phyloP scores from a whole-genome alignment of 2,329 filamentous ascomycete species.

The Stenocarpella maydis region DNA sequence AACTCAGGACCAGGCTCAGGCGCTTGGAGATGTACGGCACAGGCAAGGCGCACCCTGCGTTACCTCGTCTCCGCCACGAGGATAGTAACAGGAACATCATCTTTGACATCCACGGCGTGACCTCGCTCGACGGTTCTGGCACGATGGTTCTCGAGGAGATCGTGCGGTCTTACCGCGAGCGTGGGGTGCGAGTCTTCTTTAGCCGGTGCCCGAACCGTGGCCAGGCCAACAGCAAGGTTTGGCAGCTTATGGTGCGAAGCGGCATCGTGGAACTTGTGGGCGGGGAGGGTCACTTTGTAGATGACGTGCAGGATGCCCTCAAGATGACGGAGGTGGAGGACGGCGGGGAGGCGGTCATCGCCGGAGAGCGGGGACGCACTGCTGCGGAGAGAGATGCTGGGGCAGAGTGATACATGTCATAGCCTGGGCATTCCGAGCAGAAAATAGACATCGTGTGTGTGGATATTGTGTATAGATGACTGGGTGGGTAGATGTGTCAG shows the following conservation, averaged over 20 bases:
- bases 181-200: conserved; percentile 81
- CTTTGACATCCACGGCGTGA: conserved; percentile 98
- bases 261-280: conserved; percentile 88
- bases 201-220: conserved; percentile 58
- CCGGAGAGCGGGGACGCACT: conserved; percentile 28
- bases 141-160: conserved; percentile 93
- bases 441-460: neutral
- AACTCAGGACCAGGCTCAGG: conserved; percentile 83
- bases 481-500: neutral
- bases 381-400: conserved; percentile 32
- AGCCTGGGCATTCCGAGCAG: neutral
- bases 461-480: neutral
- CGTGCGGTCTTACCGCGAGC: conserved; percentile 78
- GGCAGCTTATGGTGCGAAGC: conserved; percentile 75
- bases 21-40: conserved; percentile 93
- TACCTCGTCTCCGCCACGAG: conserved; percentile 79
- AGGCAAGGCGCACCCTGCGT: conserved; percentile 80
- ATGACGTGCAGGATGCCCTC: conserved; percentile 84
- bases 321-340: conserved; percentile 79
- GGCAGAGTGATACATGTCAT: neutral
- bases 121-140: conserved; percentile 90
- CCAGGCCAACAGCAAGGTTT: conserved; percentile 63
- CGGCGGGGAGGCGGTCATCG: conserved; percentile 42
- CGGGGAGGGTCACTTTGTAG: conserved; percentile 79
- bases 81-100: conserved; percentile 91